phyloP scores from a whole-genome alignment of 1,284 basidiomycete species.

The Leccinum huronense region DNA sequence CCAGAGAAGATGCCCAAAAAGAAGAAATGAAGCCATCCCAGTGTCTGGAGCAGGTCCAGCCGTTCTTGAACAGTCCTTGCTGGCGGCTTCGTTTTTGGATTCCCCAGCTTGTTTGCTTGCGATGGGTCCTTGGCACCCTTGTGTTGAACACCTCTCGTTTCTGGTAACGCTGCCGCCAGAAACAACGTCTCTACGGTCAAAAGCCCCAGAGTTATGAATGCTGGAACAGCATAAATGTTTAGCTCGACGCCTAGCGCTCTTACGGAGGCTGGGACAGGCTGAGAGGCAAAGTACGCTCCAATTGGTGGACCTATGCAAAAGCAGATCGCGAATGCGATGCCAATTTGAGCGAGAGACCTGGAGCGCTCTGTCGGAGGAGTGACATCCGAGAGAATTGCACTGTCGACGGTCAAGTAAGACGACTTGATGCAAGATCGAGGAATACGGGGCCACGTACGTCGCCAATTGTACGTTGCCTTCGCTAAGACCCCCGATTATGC shows the following conservation, averaged over 20 bases:
- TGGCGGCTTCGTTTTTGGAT: conserved; percentile 23
- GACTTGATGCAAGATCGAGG: not conserved
- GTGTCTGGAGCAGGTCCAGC: conserved; percentile 48
- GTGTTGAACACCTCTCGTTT: conserved; percentile 60
- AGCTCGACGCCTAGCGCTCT: conserved; percentile 62
- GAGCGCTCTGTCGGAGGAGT: conserved; percentile 75
- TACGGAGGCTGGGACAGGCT: conserved; percentile 58
- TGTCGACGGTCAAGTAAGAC: conserved; percentile 31
- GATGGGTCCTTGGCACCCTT: conserved; percentile 27
- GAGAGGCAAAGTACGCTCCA: conserved; percentile 77
- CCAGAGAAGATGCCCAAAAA: conserved; percentile 90
- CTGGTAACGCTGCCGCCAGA: conserved; percentile 69
- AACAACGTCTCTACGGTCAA: conserved; percentile 71
- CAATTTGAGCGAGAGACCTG: conserved; percentile 84
- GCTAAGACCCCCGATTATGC: conserved; percentile 84
- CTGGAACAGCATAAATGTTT: conserved; percentile 85
- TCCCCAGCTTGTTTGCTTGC: conserved; percentile 18
- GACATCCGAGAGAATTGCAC: conserved; percentile 88
- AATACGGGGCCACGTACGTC: conserved; percentile 49
- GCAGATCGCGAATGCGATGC: conserved; percentile 91
- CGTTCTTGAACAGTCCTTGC: conserved; percentile 49
- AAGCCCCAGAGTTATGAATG: conserved; percentile 71
- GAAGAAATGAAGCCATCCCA: conserved; percentile 72
- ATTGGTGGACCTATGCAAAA: conserved; percentile 86
- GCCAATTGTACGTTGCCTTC: conserved; percentile 86